Evolutionary conservation across 805 yeast species (phyloP).

Genomic region (Myxozyma neglecta): DNA sequence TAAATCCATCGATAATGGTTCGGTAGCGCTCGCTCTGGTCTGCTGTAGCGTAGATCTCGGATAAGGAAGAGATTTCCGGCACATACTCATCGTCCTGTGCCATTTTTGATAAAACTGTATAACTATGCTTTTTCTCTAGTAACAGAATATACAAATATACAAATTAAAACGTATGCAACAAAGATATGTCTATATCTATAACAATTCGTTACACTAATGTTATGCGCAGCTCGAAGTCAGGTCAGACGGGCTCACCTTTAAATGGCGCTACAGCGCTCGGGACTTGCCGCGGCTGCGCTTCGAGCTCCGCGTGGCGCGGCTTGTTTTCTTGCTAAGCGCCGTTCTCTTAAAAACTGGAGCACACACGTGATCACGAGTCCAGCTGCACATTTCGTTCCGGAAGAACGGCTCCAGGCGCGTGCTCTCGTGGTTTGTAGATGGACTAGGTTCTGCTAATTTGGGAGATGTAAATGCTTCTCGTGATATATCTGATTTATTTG

Average conservation of each 20-base stretch:
- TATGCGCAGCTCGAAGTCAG: not conserved
- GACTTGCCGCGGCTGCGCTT: not conserved
- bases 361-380: no score
- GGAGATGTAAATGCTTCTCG: not conserved
- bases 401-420: no score
- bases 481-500: not conserved
- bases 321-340: no score
- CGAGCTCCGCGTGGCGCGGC: not conserved
- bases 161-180: no score
- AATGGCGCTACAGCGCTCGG: not conserved
- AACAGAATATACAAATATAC: no score
- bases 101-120: not conserved
- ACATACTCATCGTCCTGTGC: conserved; percentile 6
- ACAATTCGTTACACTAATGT: no score
- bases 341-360: no score
- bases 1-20: conserved; percentile 4
- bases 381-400: no score
- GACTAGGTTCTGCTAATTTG: not conserved
- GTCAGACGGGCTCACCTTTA: no score
- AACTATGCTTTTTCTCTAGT: not conserved
- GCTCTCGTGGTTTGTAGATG: not conserved
- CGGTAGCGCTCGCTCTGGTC: conserved; percentile 14
- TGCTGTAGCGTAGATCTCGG: conserved; percentile 10
- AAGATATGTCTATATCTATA: no score
- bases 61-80: conserved; percentile 7